Base-by-base conservation (phyloP, 139 green algal species). In the Volvox reticuliferus region DNA sequence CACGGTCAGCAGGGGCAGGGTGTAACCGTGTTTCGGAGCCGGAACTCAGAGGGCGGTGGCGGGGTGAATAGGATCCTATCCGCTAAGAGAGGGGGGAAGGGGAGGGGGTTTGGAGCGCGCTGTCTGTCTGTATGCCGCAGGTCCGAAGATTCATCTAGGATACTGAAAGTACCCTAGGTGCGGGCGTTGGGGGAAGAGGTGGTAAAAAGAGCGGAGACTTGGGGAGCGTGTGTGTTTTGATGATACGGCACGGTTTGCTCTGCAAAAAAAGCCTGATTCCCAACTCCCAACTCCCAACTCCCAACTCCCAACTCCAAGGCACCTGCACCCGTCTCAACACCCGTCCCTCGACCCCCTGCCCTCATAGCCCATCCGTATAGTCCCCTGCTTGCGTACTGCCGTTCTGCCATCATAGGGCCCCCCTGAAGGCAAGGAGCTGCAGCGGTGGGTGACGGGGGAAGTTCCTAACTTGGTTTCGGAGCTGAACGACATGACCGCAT, bases 371-470 rank as follows among this genome's bases (percentile, higher is more conserved):
- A 17, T 65, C 26, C 68, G 68, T 17, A 37, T 30, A 33, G 2
- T 35, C 82, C 19, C 20, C 16, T 55, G 44, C 44, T 55, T 55
- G 5, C 9, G 44, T 55, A 55, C 9, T 55, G 9, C 44, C 44
- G 44, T 55, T 9, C 36, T 26, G 1, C 36, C 22, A 22, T 37
- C 76, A 65, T 62, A 88, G 91, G 91, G 30, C 24, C 62, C 88
- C 68, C 76, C 89, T 12, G 92, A 94, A 2, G 88, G 88, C 79
- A 94, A 94, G 88, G 77, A 78, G 35, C 84, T 94, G 16, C 88
- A 92, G 88, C 55, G 24, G 22, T 94, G 88, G 88, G 88, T 92
- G 1, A 89, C 83, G 1, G 91, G 86, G 14, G 65, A 79, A 32
- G 78, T 92, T 33, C 91, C 91, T 20, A 20, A 24, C 55, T 26